Conservation (phyloP, 257 asterid species). For the Penstemon newberryi region DNA sequence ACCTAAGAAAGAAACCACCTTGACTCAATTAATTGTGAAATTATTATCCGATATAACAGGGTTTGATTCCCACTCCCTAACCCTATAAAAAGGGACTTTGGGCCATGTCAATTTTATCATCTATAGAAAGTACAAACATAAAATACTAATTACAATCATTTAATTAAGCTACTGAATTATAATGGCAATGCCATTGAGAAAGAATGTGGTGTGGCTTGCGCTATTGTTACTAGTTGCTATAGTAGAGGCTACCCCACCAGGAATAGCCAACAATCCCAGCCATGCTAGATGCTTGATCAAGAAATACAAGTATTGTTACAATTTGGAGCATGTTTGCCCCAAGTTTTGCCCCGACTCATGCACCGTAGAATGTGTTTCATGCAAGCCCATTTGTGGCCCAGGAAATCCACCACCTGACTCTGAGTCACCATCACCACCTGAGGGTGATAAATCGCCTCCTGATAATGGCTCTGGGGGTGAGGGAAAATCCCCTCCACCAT, state of each 20-base stretch:
- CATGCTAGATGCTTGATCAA: constrained; percentile 42
- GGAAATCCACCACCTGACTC: constrained; percentile 20
- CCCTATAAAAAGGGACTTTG: constrained; percentile 1
- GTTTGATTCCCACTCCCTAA: too few relatives aligned
- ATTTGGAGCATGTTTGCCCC: constrained; percentile 61
- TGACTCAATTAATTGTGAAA: neutral
- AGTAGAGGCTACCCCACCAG: constrained; percentile 47
- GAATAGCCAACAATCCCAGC: constrained; percentile 39
- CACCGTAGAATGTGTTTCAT: constrained; percentile 40
- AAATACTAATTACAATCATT: neutral
- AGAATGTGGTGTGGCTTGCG: constrained; percentile 18
- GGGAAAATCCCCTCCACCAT: constrained; percentile 19
- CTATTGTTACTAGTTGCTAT: constrained; percentile 20
- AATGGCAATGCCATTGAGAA: constrained; percentile 28
- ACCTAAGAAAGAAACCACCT: neutral
- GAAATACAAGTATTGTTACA: constrained; percentile 44
- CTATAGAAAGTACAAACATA: neutral
- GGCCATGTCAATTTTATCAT: constrained; percentile 5
- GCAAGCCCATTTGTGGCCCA: constrained; percentile 47
- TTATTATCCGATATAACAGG: constrained; percentile 1
- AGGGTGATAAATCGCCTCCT: neutral
- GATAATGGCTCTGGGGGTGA: neutral
- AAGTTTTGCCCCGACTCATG: constrained; percentile 54
- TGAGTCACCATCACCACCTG: constrained; percentile 9
- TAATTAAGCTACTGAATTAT: neutral